Percentiles rank a stretch among this genome's conserved stretches.
phyloP scores from a whole-genome alignment of 495 filamentous ascomycete genomes.

The Aspergillus sclerotiicarbonarius region DNA sequence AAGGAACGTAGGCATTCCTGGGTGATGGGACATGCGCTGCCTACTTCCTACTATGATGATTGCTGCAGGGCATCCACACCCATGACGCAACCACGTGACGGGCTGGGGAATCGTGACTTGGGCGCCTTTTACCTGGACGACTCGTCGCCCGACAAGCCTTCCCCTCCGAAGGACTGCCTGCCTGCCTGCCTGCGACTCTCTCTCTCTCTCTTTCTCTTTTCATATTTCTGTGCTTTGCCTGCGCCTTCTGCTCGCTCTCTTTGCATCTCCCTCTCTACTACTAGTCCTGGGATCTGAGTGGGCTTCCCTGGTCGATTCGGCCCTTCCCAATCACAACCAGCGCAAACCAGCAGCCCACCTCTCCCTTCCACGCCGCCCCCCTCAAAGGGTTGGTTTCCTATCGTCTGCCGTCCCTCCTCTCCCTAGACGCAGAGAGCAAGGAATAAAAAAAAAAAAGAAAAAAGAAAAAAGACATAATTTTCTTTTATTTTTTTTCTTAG shows the following conservation, averaged over 20 bases:
- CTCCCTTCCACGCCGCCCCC: conserved; percentile 10
- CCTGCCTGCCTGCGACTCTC: conserved; percentile 3
- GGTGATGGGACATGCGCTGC: background rate
- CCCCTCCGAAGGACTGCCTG: conserved; percentile 15
- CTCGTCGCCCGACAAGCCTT: conserved; percentile 21
- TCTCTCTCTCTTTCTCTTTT: conserved; percentile 7
- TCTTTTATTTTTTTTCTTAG: conserved; percentile 8
- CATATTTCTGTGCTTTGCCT: conserved; percentile 2
- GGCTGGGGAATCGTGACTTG: conserved; percentile 21
- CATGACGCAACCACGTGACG: conserved; percentile 49
- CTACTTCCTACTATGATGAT: background rate
- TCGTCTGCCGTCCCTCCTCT: conserved; percentile 24
- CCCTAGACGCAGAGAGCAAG: conserved; percentile 12
- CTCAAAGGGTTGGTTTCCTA: conserved; percentile 28
- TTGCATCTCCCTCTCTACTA: conserved; percentile 3
- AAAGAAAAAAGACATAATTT: conserved; percentile 15
- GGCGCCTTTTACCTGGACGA: conserved; percentile 16
- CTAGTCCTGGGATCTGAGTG: conserved; percentile 12
- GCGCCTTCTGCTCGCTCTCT: conserved; percentile 8
- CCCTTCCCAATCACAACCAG: conserved; percentile 10
- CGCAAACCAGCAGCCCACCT: conserved; percentile 11
- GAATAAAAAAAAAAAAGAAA: conserved; percentile 24
- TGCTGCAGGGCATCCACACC: conserved; percentile 30
- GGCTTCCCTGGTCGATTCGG: conserved; percentile 16
- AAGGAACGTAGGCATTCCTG: background rate